Conservation (phyloP, 2,329 filamentous ascomycete genomes). For the Fusarium sp. region DNA sequence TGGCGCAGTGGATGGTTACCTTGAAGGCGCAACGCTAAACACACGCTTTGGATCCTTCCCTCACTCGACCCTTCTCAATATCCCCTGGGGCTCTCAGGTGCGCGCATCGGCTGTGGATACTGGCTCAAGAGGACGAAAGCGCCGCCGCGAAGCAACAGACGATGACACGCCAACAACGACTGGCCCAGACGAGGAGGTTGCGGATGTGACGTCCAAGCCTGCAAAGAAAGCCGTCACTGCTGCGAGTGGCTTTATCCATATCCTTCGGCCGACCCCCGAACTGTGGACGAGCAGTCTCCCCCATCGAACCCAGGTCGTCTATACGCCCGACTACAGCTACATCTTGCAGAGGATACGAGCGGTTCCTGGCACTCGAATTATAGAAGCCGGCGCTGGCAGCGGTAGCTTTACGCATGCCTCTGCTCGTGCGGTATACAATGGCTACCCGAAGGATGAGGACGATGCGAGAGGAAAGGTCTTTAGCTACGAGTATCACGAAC, state of each 20-base stretch:
- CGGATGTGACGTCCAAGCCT: constrained; percentile 45
- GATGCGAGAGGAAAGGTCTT: constrained; percentile 73
- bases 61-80: constrained; percentile 77
- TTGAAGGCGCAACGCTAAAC: constrained; percentile 82
- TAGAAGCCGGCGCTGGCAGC: constrained; percentile 84
- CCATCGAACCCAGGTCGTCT: constrained; percentile 86
- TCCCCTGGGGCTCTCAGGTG: constrained; percentile 93
- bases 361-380: constrained; percentile 75
- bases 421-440: constrained; percentile 78
- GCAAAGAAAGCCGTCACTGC: constrained; percentile 63
- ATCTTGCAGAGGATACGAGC: constrained; percentile 79
- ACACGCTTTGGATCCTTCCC: constrained; percentile 94
- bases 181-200: constrained; percentile 49
- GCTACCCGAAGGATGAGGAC: constrained; percentile 61
- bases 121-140: constrained; percentile 81
- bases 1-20: constrained; percentile 74
- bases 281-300: constrained; percentile 83
- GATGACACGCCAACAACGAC: constrained; percentile 54
- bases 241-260: constrained; percentile 76
- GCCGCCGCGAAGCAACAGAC: constrained; percentile 59
- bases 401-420: constrained; percentile 86
- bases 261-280: constrained; percentile 82
- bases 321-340: constrained; percentile 88
- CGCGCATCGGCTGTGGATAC: constrained; percentile 90
- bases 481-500: constrained; percentile 84